Evolutionary conservation across 176 grass and related monocot genomes (phyloP).

Genomic region (Oryza officinalis): DNA sequence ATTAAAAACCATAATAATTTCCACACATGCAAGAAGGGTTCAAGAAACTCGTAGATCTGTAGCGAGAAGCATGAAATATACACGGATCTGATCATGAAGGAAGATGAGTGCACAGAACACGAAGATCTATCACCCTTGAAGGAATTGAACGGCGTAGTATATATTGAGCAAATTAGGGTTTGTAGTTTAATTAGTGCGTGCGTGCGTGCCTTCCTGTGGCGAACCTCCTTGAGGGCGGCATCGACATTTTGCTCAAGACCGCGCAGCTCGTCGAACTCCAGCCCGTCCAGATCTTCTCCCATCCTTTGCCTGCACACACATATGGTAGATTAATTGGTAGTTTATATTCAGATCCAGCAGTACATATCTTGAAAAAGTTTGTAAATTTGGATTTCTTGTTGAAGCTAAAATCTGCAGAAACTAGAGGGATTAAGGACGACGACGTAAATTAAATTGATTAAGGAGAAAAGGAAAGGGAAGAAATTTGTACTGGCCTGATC

Average conservation of each 20-base stretch:
- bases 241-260: constrained; percentile 91
- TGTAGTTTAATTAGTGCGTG: neutral
- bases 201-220: constrained; percentile 66
- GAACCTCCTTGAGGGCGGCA: constrained; percentile 74
- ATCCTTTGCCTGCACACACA: constrained; percentile 64
- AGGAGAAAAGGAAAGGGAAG: neutral
- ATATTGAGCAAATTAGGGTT: constrained; percentile 17
- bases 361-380: neutral
- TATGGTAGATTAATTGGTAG: neutral
- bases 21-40: neutral
- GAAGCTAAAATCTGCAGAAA: neutral
- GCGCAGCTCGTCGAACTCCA: constrained; percentile 80
- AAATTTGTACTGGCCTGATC: constrained; percentile 47
- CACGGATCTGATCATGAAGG: constrained; percentile 26
- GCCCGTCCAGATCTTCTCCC: constrained; percentile 73
- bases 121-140: neutral
- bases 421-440: neutral
- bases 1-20: neutral
- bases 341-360: neutral
- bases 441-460: no score
- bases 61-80: constrained; percentile 43
- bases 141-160: neutral
- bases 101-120: neutral
- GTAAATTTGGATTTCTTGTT: neutral
- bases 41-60: neutral